phyloP scores from a whole-genome alignment of 2,329 filamentous ascomycete genomes.

The Stachybotrys echinatus region DNA sequence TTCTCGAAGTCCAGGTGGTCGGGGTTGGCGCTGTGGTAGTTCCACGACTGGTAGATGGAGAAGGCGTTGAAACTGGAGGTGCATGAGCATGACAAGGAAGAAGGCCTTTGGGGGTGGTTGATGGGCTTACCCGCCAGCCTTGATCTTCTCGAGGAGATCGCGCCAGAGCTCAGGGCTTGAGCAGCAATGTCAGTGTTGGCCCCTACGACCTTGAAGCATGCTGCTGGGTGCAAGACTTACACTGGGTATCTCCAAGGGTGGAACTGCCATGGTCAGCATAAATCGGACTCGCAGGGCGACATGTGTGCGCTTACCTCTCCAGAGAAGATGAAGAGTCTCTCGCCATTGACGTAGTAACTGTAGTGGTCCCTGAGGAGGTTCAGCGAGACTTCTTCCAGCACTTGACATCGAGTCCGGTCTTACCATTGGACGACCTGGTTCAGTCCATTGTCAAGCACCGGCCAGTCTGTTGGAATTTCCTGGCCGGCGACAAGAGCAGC shows the following conservation, averaged over 20 bases:
- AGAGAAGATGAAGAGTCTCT: conserved; percentile 36
- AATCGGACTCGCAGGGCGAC: background rate
- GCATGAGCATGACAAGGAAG: background rate
- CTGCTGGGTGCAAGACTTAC: conserved; percentile 17
- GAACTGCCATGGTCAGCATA: conserved; percentile 18
- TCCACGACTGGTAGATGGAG: conserved; percentile 37
- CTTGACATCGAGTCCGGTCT: background rate
- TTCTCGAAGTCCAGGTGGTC: conserved; percentile 22
- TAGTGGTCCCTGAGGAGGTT: conserved; percentile 29
- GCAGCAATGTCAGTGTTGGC: background rate
- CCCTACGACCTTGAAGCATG: background rate
- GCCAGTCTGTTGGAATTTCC: conserved; percentile 11
- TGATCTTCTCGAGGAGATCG: conserved; percentile 36
- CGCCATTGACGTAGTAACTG: conserved; percentile 32
- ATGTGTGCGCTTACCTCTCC: conserved; percentile 23
- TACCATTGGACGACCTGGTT: conserved; percentile 27
- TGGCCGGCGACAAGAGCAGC: background rate
- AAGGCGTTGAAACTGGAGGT: conserved; percentile 33
- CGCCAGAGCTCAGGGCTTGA: conserved; percentile 29
- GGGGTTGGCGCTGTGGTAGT: conserved; percentile 29
- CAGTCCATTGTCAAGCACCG: conserved; percentile 23
- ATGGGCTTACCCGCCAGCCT: conserved; percentile 28
- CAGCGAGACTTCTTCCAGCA: background rate
- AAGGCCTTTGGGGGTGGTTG: too few relatives aligned
- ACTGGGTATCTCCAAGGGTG: conserved; percentile 37